These are phyloP conservation scores for Gossypium mustelinum DNA, from an alignment of 345 rosid genomes.

Conservation along the genomic window DNA sequence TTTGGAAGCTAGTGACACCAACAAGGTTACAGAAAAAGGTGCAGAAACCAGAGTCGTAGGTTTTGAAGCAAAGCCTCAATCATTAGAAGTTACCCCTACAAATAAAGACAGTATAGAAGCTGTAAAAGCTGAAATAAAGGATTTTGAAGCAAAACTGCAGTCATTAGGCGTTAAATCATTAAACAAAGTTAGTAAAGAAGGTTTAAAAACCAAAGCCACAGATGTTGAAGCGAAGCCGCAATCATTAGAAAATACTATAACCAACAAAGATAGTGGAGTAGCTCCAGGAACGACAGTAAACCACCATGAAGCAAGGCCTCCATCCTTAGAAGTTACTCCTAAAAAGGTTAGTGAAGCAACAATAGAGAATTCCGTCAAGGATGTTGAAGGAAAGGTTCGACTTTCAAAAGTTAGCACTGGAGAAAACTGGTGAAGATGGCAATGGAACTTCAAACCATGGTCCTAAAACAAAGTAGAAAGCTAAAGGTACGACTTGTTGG, in stretches of 20 bases:
- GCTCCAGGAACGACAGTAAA: neutral
- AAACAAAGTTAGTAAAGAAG: slow-evolving; percentile 5
- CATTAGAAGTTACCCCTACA: neutral
- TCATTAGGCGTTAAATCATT: neutral
- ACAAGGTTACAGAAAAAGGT: slow-evolving; percentile 5
- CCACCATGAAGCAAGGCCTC: neutral
- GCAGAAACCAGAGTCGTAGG: slow-evolving; percentile 7
- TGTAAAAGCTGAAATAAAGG: neutral
- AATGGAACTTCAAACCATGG: neutral
- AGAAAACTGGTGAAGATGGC: neutral
- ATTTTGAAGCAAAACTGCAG: neutral
- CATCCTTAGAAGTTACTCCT: neutral
- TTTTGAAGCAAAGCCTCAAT: neutral
- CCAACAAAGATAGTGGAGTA: neutral
- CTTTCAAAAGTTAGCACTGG: neutral
- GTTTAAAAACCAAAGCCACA: neutral
- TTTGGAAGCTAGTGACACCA: slow-evolving; percentile 5
- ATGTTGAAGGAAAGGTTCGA: neutral
- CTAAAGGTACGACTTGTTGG: neutral
- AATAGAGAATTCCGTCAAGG: neutral
- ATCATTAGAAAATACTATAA: neutral
- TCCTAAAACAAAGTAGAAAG: neutral
- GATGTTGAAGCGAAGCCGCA: neutral
- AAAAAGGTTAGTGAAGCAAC: neutral
- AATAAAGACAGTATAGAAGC: neutral